Percentiles rank a stretch among this genome's conserved stretches.
These are phyloP conservation scores for Dendrobium nobile DNA, from an alignment of 106 monocot species.

Conservation along the genomic window DNA sequence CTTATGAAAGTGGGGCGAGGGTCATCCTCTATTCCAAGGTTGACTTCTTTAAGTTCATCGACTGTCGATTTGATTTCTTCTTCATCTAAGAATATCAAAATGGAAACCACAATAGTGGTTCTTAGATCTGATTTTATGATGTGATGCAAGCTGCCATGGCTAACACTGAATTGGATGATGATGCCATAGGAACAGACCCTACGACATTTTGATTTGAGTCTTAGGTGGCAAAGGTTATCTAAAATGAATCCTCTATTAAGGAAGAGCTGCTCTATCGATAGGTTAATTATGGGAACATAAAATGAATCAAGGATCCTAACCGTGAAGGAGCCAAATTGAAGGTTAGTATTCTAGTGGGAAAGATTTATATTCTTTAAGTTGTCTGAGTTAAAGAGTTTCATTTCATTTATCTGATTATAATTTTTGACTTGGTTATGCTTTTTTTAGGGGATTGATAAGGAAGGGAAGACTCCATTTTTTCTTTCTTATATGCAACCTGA, in stretches of 20 bases:
- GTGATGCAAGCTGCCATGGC: constrained; percentile 68
- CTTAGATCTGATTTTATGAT: constrained; percentile 76
- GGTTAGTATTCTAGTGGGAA: constrained; percentile 16
- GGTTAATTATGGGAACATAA: constrained; percentile 60
- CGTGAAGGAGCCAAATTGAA: constrained; percentile 73
- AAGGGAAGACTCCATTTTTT: constrained; percentile 87
- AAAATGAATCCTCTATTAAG: no score
- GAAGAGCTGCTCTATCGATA: constrained; percentile 75
- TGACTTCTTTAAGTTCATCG: no score
- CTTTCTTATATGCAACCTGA: constrained; percentile 65
- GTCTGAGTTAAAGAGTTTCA: no score
- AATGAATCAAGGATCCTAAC: constrained; percentile 52
- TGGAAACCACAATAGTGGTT: constrained; percentile 50
- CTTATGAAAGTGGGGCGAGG: no score
- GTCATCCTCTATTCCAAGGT: no score
- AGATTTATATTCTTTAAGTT: background rate
- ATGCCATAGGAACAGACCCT: constrained; percentile 58
- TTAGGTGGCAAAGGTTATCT: constrained; percentile 47
- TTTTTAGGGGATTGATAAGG: constrained; percentile 78
- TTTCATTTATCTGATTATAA: background rate
- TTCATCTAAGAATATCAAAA: constrained; percentile 2
- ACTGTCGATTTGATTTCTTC: no score
- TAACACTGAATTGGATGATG: constrained; percentile 60
- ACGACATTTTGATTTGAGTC: constrained; percentile 38
- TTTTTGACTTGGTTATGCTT: background rate